These are phyloP conservation scores for Fagus crenata DNA, from an alignment of 306 rosid genomes.

Conservation along the genomic window DNA sequence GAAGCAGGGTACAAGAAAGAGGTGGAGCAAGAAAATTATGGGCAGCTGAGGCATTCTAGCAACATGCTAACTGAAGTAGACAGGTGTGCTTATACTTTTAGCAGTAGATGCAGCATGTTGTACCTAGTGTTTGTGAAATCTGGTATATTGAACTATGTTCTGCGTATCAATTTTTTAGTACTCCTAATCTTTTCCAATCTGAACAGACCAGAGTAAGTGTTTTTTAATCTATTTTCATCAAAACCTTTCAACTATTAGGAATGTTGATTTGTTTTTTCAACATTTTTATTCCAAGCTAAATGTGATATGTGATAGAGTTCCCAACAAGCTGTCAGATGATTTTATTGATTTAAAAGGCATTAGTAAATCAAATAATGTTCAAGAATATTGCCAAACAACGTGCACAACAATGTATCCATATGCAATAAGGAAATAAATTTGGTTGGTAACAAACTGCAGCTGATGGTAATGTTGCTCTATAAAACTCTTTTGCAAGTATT, in stretches of 20 bases:
- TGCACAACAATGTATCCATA: background rate
- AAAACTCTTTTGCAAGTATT: background rate
- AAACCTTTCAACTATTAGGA: background rate
- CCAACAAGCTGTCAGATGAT: background rate
- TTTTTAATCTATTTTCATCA: background rate
- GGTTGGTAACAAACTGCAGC: background rate
- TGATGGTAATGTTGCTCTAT: background rate
- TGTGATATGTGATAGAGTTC: background rate
- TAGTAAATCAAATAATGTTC: background rate
- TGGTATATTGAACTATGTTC: background rate
- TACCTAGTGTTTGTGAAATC: background rate
- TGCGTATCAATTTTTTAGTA: background rate
- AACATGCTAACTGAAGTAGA: constrained; percentile 43
- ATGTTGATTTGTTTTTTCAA: background rate
- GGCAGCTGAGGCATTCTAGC: constrained; percentile 36
- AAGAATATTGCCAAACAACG: background rate
- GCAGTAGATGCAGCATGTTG: background rate
- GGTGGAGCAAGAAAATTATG: constrained; percentile 34
- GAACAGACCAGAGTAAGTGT: background rate
- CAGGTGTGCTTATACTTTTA: constrained; percentile 47
- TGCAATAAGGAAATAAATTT: background rate
- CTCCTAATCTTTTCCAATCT: background rate
- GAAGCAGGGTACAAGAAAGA: constrained; percentile 38
- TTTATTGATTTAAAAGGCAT: background rate
- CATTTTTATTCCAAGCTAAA: background rate